Percentiles rank a stretch among this genome's conserved stretches.
These are phyloP conservation scores for Hypoxylon lienhwacheense DNA, from an alignment of 495 filamentous ascomycete species.

Conservation along the genomic window DNA sequence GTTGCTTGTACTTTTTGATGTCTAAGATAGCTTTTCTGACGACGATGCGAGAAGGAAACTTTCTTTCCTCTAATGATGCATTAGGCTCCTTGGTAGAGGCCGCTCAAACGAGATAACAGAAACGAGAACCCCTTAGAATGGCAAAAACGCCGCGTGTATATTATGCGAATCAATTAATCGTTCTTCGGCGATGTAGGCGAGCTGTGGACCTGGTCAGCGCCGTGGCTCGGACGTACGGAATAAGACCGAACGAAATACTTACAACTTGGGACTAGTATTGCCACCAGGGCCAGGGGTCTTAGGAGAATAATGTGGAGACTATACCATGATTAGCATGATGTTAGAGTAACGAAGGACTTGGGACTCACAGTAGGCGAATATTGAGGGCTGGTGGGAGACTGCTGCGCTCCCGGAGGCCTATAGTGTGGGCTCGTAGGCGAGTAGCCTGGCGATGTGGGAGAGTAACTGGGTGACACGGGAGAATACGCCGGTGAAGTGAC, in stretches of 20 bases:
- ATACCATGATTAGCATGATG: conserved; percentile 14
- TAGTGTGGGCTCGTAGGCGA: conserved; percentile 77
- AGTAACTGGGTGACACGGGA: conserved; percentile 71
- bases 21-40: conserved; percentile 21
- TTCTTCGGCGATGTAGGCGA: conserved; percentile 31
- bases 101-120: background rate
- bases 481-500: conserved; percentile 65
- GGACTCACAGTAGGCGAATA: conserved; percentile 53
- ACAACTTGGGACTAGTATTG: conserved; percentile 28
- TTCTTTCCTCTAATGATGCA: conserved; percentile 28
- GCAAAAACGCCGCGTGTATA: conserved; percentile 24
- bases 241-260: conserved; percentile 6
- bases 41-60: conserved; percentile 2
- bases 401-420: conserved; percentile 56
- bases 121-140: conserved; percentile 13
- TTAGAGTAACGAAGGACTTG: background rate
- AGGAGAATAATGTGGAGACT: conserved; percentile 34
- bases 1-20: conserved; percentile 7
- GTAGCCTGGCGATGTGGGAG: conserved; percentile 70
- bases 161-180: conserved; percentile 28
- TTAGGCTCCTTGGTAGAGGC: conserved; percentile 13
- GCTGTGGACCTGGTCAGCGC: conserved; percentile 12
- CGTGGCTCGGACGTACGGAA: background rate
- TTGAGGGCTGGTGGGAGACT: conserved; percentile 57
- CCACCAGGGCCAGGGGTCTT: conserved; percentile 26